phyloP scores from a whole-genome alignment of 352 stramenopile genomes.

The Globisporangium cederbergense region DNA sequence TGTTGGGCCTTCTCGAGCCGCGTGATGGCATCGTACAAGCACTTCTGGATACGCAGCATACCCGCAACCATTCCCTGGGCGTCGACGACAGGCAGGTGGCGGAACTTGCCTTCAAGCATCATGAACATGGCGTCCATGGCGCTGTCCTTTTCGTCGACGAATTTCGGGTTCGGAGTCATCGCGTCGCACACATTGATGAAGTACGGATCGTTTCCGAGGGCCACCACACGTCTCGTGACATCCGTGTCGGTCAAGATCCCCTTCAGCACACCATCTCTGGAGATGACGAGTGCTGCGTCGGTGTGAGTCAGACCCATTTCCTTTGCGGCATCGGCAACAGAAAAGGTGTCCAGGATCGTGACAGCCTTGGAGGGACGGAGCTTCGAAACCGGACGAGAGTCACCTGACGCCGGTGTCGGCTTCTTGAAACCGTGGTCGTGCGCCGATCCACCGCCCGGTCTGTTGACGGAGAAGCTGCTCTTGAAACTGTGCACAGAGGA shows the following conservation, averaged over 20 bases:
- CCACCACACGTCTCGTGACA: constrained; percentile 82
- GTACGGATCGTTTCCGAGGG: constrained; percentile 79
- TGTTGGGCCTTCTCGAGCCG: constrained; percentile 93
- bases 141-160: constrained; percentile 86
- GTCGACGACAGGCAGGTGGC: constrained; percentile 95
- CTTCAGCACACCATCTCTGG: constrained; percentile 81
- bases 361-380: constrained; percentile 87
- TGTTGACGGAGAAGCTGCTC: constrained; percentile 65
- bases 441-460: constrained; percentile 28
- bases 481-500: constrained; percentile 82
- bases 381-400: constrained; percentile 91
- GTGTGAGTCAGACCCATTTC: constrained; percentile 89
- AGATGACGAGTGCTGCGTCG: constrained; percentile 93
- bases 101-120: constrained; percentile 92
- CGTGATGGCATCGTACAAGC: constrained; percentile 97
- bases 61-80: constrained; percentile 89
- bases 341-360: constrained; percentile 82
- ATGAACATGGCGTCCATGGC: constrained; percentile 91
- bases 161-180: constrained; percentile 88
- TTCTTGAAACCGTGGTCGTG: constrained; percentile 40
- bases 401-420: constrained; percentile 51
- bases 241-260: constrained; percentile 96
- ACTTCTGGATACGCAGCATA: constrained; percentile 98
- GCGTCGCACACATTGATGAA: constrained; percentile 81
- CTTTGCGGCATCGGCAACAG: constrained; percentile 86